Evolutionary conservation across 2,329 filamentous ascomycete genomes (phyloP), one percentile per base, ranked within the genome.

Genomic region (Cladophialophora chaetospira): DNA sequence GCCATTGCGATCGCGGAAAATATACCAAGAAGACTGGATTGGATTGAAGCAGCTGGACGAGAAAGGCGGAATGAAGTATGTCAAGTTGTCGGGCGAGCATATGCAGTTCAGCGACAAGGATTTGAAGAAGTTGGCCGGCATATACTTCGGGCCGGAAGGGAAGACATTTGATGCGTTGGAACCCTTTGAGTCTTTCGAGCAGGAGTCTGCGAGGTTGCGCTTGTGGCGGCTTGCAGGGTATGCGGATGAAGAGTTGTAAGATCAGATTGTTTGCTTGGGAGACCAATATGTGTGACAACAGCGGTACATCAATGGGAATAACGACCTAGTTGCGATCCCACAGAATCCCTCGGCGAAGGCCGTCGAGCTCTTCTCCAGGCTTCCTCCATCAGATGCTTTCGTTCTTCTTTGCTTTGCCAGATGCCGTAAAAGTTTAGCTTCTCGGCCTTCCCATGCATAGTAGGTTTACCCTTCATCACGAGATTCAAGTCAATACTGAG

Each of bases 11-110:
- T 82, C 91, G 50, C 80, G 89, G 56, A 72, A 73, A 25, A 77
- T 97, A 1, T 99, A 97, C 72, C 83, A 82, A 65, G 88, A 97
- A 74, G 93, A 99, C 75, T 99, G 94, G 94, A 76, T 99, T 25
- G 94, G 94, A 0, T 76, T 99, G 71, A 88, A 83, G 71, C 75
- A 77, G 66, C 75, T 99, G 67, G 92, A 97, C 74, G 76, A 87
- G 71, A 88, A 88, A 76, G 89, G 88, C 2, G 89, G 83, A 1
- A 75, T 99, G 66, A 81, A 86, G 55, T 96, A 97, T 73, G 79
- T 85, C 70, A 85, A 79, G 2, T 81, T 85, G 0, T 79, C 85
- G 3, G 94, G 93, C 0, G 82, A 83, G 21, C 94, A 99, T 76
- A 97, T 99, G 91, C 75, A 86, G 60, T 75, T 97, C 60, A 75